These are phyloP conservation scores for Saprolegnia parasitica DNA, from an alignment of 352 stramenopile species.

Conservation along the genomic window DNA sequence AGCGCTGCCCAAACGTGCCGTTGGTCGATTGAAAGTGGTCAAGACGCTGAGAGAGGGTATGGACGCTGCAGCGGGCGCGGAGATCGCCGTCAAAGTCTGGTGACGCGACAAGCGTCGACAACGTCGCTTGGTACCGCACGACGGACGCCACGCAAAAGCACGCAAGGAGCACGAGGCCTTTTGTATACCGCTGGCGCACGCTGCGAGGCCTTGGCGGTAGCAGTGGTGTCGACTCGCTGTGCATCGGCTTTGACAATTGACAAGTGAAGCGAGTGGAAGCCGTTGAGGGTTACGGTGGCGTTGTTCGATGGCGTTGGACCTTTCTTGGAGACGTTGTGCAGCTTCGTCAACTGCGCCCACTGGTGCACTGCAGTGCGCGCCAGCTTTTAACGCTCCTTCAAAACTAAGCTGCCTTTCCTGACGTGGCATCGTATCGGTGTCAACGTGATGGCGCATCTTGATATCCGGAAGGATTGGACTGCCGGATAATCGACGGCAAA, in stretches of 20 bases:
- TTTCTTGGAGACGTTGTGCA: too few species aligned
- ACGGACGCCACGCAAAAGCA: neutral
- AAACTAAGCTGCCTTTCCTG: too few species aligned
- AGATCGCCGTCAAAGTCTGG: conserved; percentile 35
- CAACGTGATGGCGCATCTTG: too few species aligned
- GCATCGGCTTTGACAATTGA: neutral
- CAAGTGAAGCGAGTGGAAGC: neutral
- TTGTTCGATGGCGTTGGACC: too few species aligned
- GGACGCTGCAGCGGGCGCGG: conserved; percentile 42
- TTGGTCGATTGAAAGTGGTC: conserved; percentile 44
- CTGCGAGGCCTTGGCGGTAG: neutral
- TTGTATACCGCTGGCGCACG: neutral
- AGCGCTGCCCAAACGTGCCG: conserved; percentile 39
- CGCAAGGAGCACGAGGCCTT: neutral
- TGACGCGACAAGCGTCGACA: neutral
- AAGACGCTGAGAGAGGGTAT: conserved; percentile 41
- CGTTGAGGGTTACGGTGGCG: neutral
- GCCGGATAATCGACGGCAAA: too few species aligned
- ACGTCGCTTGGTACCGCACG: neutral
- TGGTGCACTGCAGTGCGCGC: too few species aligned
- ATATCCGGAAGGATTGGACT: too few species aligned
- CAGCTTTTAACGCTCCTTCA: too few species aligned
- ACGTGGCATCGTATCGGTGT: too few species aligned
- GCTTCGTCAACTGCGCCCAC: too few species aligned
- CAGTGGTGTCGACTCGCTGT: conserved; percentile 2